These are phyloP conservation scores for Passiflora organensis DNA, from an alignment of 345 rosid genomes.

Conservation along the genomic window DNA sequence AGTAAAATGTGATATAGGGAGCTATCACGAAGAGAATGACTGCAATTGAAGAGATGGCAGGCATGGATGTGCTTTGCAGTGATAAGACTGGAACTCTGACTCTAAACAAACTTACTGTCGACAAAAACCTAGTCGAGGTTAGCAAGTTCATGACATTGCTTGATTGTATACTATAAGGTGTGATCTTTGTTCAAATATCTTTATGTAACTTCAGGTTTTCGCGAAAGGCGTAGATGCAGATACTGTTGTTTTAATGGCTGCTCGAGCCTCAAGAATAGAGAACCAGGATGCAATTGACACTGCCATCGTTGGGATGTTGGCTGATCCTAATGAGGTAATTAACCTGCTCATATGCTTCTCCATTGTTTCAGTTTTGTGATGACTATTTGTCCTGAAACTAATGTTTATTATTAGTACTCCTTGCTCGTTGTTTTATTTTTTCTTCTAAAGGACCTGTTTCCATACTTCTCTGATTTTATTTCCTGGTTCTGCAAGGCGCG, in stretches of 20 bases:
- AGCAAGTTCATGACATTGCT: slow-evolving; percentile 11
- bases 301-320: slow-evolving; percentile 94
- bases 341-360: neutral
- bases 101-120: slow-evolving; percentile 88
- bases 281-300: slow-evolving; percentile 97
- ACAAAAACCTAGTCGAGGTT: slow-evolving; percentile 96
- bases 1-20: slow-evolving; percentile 48
- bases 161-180: neutral
- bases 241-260: slow-evolving; percentile 88
- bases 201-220: slow-evolving; percentile 54
- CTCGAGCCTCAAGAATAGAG: slow-evolving; percentile 86
- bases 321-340: slow-evolving; percentile 94
- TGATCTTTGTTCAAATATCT: slow-evolving; percentile 15
- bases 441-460: neutral
- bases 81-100: slow-evolving; percentile 99
- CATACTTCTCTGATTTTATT: neutral
- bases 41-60: slow-evolving; percentile 99
- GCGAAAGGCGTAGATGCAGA: slow-evolving; percentile 88
- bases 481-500: slow-evolving; percentile 64
- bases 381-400: no score
- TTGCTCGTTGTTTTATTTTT: neutral
- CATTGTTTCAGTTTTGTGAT: neutral
- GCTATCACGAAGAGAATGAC: slow-evolving; percentile 99
- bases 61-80: slow-evolving; percentile 99
- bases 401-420: no score